Evolutionary conservation across 163 green algal genomes (phyloP).

Genomic region (Chlamydomonas reinhardtii): DNA sequence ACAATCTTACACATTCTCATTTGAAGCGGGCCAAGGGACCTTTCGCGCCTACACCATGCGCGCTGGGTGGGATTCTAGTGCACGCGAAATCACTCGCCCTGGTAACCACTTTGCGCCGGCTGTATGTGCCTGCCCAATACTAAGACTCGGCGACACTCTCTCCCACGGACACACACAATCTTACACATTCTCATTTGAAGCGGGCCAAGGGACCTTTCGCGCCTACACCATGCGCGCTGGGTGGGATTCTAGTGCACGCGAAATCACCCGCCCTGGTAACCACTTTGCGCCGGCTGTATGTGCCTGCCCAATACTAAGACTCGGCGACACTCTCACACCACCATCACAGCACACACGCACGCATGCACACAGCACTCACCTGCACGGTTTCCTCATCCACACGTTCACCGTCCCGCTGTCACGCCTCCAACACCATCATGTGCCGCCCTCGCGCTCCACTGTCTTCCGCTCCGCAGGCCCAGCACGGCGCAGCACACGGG

Average conservation of each 20-base stretch:
- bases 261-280: slow-evolving; percentile 31
- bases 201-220: slow-evolving; percentile 33
- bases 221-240: slow-evolving; percentile 18
- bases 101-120: not conserved
- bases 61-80: not conserved
- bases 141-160: not conserved
- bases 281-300: slow-evolving; percentile 23
- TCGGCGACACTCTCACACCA: not conserved
- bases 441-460: too few species aligned
- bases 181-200: not conserved
- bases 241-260: slow-evolving; percentile 31
- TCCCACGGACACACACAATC: too few species aligned
- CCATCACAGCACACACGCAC: not conserved
- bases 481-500: slow-evolving; percentile 69
- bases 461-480: slow-evolving; percentile 52
- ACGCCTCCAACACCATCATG: too few species aligned
- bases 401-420: too few species aligned
- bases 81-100: not conserved
- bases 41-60: not conserved
- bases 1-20: too few species aligned
- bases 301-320: slow-evolving; percentile 43
- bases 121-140: not conserved
- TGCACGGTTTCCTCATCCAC: too few species aligned
- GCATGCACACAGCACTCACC: too few species aligned
- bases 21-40: slow-evolving; percentile 33